Base-by-base conservation (phyloP, 2,329 filamentous ascomycete species). In the Botrytis cinerea region DNA sequence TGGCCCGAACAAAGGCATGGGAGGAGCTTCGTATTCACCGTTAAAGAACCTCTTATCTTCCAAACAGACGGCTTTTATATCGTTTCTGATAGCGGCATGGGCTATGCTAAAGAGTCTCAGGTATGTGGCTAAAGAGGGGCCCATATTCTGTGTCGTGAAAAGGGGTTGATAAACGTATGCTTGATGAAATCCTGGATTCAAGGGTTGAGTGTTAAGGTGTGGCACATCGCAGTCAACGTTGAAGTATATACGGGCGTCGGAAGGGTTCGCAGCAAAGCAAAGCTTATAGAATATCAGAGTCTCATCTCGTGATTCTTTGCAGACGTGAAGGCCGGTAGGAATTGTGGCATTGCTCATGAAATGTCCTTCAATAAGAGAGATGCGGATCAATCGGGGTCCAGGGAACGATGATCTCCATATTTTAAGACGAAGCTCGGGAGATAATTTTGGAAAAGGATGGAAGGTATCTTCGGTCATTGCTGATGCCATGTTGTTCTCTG, bases 101-200 rank as follows among this genome's bases (percentile, higher is more conserved):
- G 48, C 66, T 38, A 32, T 32, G 6, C n/a, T 8, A 69, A 69
- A 40, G 2, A 54, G 25, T 35, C 8, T 6, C 0, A n/a, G n/a
- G 16, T 54, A 54, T 35, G 35, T 28, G 35, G 10, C 25, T n/a
- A 10, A 4, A 25, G 12, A n/a, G n/a, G 2, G 7, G 2, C 7
- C 25, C 22, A 40, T 43, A n/a, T 12, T 4, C 2, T 2, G 7
- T n/a, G 25, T 7, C 35, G 6, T n/a, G 7, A n/a, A 35, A 14
- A 16, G 51, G 51, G 3, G 5, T 8, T 4, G 0, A 0, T 9
- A 8, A 1, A 4, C 3, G 51, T 18, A 14, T 28, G 1, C 0
- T 18, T 16, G 3, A 28, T 4, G 9, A 57, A 57, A 28, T n/a
- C 4, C 8, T 28, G 51, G 16, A 28, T 18, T 14, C n/a, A 18